Percentiles rank a stretch among this genome's conserved stretches.
Evolutionary conservation across 2,329 filamentous ascomycete genomes (phyloP).

Genomic region (Colletotrichum liriopes): DNA sequence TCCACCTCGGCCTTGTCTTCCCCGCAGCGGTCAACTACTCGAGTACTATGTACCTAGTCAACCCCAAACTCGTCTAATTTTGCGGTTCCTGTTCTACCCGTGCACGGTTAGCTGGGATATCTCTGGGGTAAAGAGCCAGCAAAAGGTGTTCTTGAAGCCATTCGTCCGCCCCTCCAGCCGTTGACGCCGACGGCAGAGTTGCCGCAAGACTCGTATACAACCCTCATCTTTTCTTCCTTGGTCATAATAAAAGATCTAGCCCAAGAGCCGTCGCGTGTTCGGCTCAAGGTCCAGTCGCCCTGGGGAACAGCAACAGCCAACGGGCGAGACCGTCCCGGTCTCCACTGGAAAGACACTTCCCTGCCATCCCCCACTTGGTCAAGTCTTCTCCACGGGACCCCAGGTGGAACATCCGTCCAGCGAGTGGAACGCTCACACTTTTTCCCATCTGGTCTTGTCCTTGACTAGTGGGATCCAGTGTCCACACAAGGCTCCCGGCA

Average conservation of each 20-base stretch:
- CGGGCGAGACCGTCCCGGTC: slow-evolving; percentile 33
- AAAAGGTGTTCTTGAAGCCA: neutral
- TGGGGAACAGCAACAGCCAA: slow-evolving; percentile 9
- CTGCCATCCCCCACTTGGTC: slow-evolving; percentile 23
- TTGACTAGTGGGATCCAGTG: slow-evolving; percentile 33
- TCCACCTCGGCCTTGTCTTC: slow-evolving; percentile 20
- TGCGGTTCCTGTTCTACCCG: slow-evolving; percentile 26
- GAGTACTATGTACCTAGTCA: slow-evolving; percentile 2
- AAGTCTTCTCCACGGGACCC: slow-evolving; percentile 35
- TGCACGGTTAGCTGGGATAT: slow-evolving; percentile 19
- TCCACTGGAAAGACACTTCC: slow-evolving; percentile 31
- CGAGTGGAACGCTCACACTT: slow-evolving; percentile 28
- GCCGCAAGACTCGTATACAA: neutral
- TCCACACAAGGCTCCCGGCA: slow-evolving; percentile 36
- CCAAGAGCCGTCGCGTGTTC: neutral
- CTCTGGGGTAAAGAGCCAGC: slow-evolving; percentile 23
- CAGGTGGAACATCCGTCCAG: slow-evolving; percentile 26
- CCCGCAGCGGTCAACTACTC: slow-evolving; percentile 24
- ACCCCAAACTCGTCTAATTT: slow-evolving; percentile 33
- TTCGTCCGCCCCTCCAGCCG: slow-evolving; percentile 7
- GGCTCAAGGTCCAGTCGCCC: neutral
- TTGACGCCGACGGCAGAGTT: neutral
- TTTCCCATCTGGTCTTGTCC: slow-evolving; percentile 30
- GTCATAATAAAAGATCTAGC: no score
- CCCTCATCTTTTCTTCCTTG: no score